These are phyloP conservation scores for Magnaporthiopsis incrustans DNA, from an alignment of 2,329 filamentous ascomycete species.

Conservation along the genomic window DNA sequence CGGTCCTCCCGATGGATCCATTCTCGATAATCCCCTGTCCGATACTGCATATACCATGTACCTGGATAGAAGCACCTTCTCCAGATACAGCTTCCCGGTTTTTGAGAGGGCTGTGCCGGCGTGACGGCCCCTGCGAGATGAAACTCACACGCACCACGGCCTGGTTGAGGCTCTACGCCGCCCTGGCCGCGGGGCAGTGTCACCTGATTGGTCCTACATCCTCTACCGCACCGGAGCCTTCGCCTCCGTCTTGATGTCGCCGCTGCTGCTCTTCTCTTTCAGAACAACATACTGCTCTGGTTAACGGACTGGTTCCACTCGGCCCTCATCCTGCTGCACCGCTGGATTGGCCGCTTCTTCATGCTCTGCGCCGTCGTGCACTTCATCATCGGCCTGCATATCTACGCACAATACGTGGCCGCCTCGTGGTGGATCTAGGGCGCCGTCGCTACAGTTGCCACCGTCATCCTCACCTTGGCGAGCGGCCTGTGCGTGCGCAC, in stretches of 20 bases:
- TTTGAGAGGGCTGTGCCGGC: no score
- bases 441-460: slow-evolving; percentile 25
- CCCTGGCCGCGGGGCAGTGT: no score
- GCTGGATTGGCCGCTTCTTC: slow-evolving; percentile 24
- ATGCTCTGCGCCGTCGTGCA: slow-evolving; percentile 22
- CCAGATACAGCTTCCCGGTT: no score
- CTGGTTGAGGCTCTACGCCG: no score
- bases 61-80: no score
- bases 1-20: no score
- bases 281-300: slow-evolving; percentile 27
- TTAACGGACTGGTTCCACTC: slow-evolving; percentile 28
- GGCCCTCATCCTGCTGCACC: slow-evolving; percentile 28
- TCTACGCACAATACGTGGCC: slow-evolving; percentile 15
- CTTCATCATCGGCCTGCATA: slow-evolving; percentile 21
- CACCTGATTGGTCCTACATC: slow-evolving; percentile 17
- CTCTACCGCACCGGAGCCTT: slow-evolving; percentile 28
- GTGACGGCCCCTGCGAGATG: no score
- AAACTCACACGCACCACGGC: no score
- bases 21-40: no score
- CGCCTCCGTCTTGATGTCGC: slow-evolving; percentile 24
- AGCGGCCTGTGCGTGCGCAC: slow-evolving; percentile 29
- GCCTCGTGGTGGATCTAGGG: slow-evolving; percentile 37
- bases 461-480: slow-evolving; percentile 13
- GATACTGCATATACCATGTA: no score
- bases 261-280: slow-evolving; percentile 23